These are phyloP conservation scores for Pichia norvegensis DNA, from an alignment of 1,139 yeast species.

Conservation along the genomic window DNA sequence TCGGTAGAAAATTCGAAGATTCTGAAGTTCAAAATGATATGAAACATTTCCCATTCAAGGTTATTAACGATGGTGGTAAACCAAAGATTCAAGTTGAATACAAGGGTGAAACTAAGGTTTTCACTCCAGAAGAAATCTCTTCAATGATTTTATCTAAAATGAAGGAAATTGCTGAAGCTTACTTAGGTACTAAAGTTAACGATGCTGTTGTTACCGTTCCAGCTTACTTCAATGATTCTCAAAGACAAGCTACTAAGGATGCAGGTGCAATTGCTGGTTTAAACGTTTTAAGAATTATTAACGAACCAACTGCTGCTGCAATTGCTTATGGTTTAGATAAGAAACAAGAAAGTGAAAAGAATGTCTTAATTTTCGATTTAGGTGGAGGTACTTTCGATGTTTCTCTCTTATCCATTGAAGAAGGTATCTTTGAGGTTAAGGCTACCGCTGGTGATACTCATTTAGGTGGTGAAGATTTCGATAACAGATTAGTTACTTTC, in stretches of 20 bases:
- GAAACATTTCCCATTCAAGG: constrained; percentile 95
- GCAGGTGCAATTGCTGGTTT: constrained; percentile 96
- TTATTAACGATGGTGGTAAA: constrained; percentile 70
- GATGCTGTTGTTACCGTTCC: constrained; percentile 93
- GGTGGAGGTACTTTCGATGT: constrained; percentile 99
- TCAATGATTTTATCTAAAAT: constrained; percentile 91
- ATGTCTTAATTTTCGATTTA: constrained; percentile 83
- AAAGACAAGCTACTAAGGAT: constrained; percentile 95
- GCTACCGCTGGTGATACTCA: constrained; percentile 99
- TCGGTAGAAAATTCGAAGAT: constrained; percentile 88
- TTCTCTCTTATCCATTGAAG: constrained; percentile 87
- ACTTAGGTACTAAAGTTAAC: constrained; percentile 82
- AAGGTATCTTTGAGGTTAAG: constrained; percentile 97
- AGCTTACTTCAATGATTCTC: constrained; percentile 93
- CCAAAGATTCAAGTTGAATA: constrained; percentile 87
- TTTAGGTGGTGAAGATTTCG: constrained; percentile 99
- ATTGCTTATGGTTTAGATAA: constrained; percentile 96
- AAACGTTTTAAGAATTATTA: constrained; percentile 88
- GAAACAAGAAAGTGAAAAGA: constrained; percentile 69
- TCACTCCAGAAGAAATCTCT: constrained; percentile 94
- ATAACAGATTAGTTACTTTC: constrained; percentile 87
- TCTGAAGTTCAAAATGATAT: constrained; percentile 86
- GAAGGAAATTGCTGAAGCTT: constrained; percentile 95
- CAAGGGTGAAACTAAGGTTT: constrained; percentile 84
- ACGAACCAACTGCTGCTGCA: constrained; percentile 97